These are phyloP conservation scores for Phytophthora quininea DNA, from an alignment of 352 stramenopile genomes.

Conservation along the genomic window DNA sequence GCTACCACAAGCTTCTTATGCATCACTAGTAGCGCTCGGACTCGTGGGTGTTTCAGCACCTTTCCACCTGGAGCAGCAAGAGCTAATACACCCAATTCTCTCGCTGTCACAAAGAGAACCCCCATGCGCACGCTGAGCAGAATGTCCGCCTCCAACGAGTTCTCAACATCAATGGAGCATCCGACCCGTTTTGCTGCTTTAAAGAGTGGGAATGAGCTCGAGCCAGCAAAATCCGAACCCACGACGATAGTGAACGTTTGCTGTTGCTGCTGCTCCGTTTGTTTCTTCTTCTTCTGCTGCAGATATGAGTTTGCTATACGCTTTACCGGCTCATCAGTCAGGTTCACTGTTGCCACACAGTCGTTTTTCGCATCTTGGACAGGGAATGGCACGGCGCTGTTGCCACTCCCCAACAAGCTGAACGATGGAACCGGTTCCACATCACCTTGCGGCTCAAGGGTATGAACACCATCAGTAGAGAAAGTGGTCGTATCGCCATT, in stretches of 20 bases:
- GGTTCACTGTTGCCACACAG: constrained; percentile 15
- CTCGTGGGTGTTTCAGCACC: constrained; percentile 33
- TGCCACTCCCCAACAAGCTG: constrained; percentile 15
- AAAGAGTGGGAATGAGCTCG: constrained; percentile 31
- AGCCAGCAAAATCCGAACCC: constrained; percentile 36
- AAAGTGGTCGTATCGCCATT: not conserved
- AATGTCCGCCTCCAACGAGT: constrained; percentile 49
- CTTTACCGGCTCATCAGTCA: constrained; percentile 15
- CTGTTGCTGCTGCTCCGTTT: constrained; percentile 2
- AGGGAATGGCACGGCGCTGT: not conserved
- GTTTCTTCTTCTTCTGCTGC: not conserved
- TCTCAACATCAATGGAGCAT: constrained; percentile 41
- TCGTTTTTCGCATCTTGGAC: not conserved
- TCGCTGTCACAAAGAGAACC: constrained; percentile 27
- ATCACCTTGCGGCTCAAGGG: not conserved
- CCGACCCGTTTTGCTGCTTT: constrained; percentile 14
- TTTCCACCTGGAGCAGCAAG: constrained; percentile 23
- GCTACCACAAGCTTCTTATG: constrained; percentile 66
- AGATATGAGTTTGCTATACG: not conserved
- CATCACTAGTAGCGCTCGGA: constrained; percentile 39
- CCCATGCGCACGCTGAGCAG: constrained; percentile 52
- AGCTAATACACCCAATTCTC: constrained; percentile 31
- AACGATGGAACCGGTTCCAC: constrained; percentile 16
- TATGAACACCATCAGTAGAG: not conserved
- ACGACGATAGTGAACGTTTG: constrained; percentile 37